Conservation (phyloP, 192 early-diverging fungal genomes). For the Spizellomyces punctatus region DNA sequence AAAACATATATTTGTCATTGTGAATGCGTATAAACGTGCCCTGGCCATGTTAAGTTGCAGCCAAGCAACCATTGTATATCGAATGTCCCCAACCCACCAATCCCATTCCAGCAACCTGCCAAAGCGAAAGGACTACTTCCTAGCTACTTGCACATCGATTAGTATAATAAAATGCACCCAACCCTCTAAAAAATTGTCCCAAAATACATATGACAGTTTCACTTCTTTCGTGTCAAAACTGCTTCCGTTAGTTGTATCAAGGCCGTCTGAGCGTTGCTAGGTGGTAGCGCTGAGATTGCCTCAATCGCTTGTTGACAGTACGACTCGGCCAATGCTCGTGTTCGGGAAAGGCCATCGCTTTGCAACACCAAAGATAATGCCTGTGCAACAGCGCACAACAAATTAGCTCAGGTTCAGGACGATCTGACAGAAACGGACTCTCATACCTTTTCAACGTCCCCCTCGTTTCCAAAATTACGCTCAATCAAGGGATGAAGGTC, state of each 20-base stretch:
- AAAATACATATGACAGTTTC: too few species aligned
- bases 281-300: conserved; percentile 68
- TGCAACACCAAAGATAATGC: conserved; percentile 77
- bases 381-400: conserved; percentile 33
- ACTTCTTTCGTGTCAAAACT: conserved; percentile 82
- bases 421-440: background rate
- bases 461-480: conserved; percentile 76
- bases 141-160: too few species aligned
- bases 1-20: too few species aligned
- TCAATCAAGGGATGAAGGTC: conserved; percentile 83
- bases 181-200: too few species aligned
- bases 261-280: conserved; percentile 74
- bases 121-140: too few species aligned
- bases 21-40: too few species aligned
- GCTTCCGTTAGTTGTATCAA: conserved; percentile 79
- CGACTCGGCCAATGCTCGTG: conserved; percentile 69
- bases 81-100: too few species aligned
- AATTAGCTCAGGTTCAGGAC: background rate
- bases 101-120: too few species aligned
- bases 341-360: conserved; percentile 77
- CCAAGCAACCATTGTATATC: too few species aligned
- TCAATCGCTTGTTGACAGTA: conserved; percentile 78
- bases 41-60: too few species aligned
- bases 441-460: conserved; percentile 74
- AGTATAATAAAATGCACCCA: too few species aligned